Percentiles rank a stretch among this genome's conserved stretches.
These are phyloP conservation scores for Paxillus involutus DNA, from an alignment of 768 basidiomycete species.

Conservation along the genomic window DNA sequence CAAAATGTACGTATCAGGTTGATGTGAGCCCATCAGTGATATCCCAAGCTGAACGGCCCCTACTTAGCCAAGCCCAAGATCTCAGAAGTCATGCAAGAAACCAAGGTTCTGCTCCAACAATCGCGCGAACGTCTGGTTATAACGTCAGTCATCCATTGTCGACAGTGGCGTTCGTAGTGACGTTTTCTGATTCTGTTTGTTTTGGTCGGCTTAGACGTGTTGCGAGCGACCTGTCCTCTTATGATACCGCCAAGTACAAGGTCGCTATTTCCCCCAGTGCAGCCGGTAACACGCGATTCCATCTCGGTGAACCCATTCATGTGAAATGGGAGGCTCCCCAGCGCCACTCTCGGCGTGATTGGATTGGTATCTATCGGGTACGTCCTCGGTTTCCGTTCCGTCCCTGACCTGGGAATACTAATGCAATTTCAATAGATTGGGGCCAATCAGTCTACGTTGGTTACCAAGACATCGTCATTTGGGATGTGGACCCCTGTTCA, in stretches of 20 bases:
- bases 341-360: slow-evolving; percentile 87
- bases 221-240: slow-evolving; percentile 75
- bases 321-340: slow-evolving; percentile 87
- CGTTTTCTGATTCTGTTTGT: neutral
- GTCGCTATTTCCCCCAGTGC: slow-evolving; percentile 56
- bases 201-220: slow-evolving; percentile 54
- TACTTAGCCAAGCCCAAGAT: slow-evolving; percentile 79
- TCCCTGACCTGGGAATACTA: neutral
- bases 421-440: slow-evolving; percentile 58
- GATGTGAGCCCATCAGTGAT: neutral
- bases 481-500: slow-evolving; percentile 95
- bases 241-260: slow-evolving; percentile 79
- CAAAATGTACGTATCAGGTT: slow-evolving; percentile 63
- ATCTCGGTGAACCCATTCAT: slow-evolving; percentile 87
- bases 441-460: slow-evolving; percentile 78
- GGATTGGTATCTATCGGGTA: slow-evolving; percentile 93
- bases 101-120: slow-evolving; percentile 87
- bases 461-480: slow-evolving; percentile 82
- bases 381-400: neutral
- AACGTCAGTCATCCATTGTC: slow-evolving; percentile 55
- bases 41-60: slow-evolving; percentile 7
- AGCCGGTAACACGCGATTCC: slow-evolving; percentile 61
- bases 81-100: slow-evolving; percentile 89
- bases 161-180: neutral
- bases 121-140: slow-evolving; percentile 90